Evolutionary conservation across 2,329 filamentous ascomycete genomes (phyloP).

Genomic region (Nothopassalora personata): DNA sequence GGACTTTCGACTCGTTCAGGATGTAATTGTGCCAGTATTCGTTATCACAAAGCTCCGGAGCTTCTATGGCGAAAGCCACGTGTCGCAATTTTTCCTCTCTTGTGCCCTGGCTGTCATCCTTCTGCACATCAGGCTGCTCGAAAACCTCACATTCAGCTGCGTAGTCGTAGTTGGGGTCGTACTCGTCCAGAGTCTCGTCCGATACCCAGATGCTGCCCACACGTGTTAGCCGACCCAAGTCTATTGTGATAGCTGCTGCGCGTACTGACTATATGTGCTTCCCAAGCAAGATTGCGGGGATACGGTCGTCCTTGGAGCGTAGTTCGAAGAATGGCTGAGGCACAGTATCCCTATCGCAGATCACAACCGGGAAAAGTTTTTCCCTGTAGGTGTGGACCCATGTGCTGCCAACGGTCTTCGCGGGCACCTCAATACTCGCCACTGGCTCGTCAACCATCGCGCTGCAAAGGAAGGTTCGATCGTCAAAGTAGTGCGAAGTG

Average conservation of each 20-base stretch:
- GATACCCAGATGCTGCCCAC: conserved; percentile 18
- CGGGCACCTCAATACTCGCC: background rate
- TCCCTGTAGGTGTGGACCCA: conserved; percentile 12
- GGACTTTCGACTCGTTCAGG: conserved; percentile 1
- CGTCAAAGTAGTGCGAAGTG: background rate
- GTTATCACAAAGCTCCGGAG: conserved; percentile 2
- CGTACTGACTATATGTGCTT: conserved; percentile 19
- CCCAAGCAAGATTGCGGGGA: conserved; percentile 21
- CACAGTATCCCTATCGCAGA: conserved; percentile 12
- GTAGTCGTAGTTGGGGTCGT: conserved; percentile 14
- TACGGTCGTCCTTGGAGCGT: conserved; percentile 1
- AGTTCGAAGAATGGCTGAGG: conserved; percentile 12
- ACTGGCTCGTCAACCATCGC: background rate
- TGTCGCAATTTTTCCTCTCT: conserved; percentile 9
- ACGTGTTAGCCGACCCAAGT: background rate
- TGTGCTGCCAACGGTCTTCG: conserved; percentile 8
- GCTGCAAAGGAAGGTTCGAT: no score
- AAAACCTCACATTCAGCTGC: background rate
- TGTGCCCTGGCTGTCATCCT: conserved; percentile 1
- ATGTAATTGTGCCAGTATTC: conserved; percentile 13
- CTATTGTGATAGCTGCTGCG: background rate
- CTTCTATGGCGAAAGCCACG: conserved; percentile 10
- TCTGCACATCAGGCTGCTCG: background rate
- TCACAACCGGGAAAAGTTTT: conserved; percentile 20
- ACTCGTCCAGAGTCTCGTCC: conserved; percentile 7